Percentiles rank a stretch among this genome's conserved stretches.
These are phyloP conservation scores for Candida krabiensis DNA, from an alignment of 805 yeast species.

Conservation along the genomic window DNA sequence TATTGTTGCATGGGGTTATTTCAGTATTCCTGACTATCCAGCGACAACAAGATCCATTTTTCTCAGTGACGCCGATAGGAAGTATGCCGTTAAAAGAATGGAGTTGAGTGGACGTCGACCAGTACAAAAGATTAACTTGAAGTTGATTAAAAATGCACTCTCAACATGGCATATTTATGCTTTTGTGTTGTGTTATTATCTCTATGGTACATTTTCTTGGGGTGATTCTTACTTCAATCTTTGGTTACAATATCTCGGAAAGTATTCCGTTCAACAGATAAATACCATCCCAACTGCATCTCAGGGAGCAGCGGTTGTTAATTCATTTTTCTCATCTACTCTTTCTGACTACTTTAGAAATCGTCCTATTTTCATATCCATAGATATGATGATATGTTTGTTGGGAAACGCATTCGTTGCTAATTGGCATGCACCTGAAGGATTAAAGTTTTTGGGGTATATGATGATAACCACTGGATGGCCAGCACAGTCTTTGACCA, in stretches of 20 bases:
- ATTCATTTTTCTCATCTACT: constrained; percentile 42
- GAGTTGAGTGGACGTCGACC: constrained; percentile 38
- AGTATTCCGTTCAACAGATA: constrained; percentile 43
- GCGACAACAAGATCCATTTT: constrained; percentile 17
- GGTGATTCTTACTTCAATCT: constrained; percentile 19
- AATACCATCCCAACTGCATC: constrained; percentile 54
- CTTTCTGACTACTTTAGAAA: constrained; percentile 9
- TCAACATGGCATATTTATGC: constrained; percentile 47
- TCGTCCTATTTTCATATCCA: constrained; percentile 12
- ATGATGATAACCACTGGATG: constrained; percentile 19
- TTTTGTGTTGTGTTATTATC: constrained; percentile 22
- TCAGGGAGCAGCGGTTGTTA: constrained; percentile 43
- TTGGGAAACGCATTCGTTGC: constrained; percentile 35
- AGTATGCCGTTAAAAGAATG: constrained; percentile 18
- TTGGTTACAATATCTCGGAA: constrained; percentile 46
- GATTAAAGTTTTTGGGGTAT: constrained; percentile 21
- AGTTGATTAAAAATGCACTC: constrained; percentile 38
- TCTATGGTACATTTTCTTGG: constrained; percentile 12
- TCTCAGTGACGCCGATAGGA: constrained; percentile 17
- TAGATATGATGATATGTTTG: constrained; percentile 36
- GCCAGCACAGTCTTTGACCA: constrained; percentile 45
- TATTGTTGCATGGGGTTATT: constrained; percentile 57
- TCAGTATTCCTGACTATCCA: constrained; percentile 58
- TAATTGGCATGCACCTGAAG: constrained; percentile 17
- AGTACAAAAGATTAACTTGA: constrained; percentile 33